A percentile compares a stretch with the other conserved stretches of the same genome.
Conservation (phyloP, 75 land plant genomes). For the Adiantum capillusveneris region DNA sequence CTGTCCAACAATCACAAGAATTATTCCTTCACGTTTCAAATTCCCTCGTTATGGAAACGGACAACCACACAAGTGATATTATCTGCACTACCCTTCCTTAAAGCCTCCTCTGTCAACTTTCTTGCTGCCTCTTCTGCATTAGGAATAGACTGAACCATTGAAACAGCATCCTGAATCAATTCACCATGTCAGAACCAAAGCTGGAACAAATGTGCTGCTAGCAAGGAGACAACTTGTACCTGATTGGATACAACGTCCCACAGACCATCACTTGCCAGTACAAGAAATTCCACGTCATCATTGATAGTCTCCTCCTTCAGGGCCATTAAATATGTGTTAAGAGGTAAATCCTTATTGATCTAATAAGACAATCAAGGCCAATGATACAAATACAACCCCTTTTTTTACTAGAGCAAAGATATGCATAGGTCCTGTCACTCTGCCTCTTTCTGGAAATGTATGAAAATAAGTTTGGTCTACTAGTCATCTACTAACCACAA, state of each 20-base stretch:
- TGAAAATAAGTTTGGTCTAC: no score
- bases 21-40: no score
- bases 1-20: no score
- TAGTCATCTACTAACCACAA: no score
- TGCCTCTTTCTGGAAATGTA: no score
- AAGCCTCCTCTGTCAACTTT: conserved; percentile 49
- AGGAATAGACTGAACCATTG: conserved; percentile 28
- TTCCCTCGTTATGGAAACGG: conserved; percentile 33
- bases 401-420: no score
- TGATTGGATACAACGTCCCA: conserved; percentile 97
- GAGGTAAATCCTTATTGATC: no score
- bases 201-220: neutral
- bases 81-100: conserved; percentile 46
- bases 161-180: conserved; percentile 43
- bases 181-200: neutral
- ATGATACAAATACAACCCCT: no score
- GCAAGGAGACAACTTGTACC: conserved; percentile 19
- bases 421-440: no score
- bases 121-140: conserved; percentile 55
- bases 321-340: neutral
- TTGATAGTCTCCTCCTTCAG: conserved; percentile 70
- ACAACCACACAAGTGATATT: conserved; percentile 66
- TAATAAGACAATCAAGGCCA: no score
- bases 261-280: conserved; percentile 87
- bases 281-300: conserved; percentile 69